phyloP scores from a whole-genome alignment of 2,329 filamentous ascomycete species.

The Aspergillus sp. region DNA sequence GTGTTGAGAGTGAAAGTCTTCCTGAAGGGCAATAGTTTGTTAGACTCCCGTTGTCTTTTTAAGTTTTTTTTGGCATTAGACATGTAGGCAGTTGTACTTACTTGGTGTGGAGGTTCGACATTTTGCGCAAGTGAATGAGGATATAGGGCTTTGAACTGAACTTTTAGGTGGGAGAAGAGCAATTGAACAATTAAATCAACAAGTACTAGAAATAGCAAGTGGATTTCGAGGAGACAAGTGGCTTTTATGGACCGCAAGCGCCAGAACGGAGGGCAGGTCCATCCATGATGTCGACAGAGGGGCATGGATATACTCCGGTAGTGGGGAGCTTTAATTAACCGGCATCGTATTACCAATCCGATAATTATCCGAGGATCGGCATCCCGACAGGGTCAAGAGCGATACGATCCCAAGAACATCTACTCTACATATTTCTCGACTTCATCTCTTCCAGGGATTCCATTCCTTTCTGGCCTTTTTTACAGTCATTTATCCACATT shows the following conservation, averaged over 20 bases:
- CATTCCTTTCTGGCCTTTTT: neutral
- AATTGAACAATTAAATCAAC: neutral
- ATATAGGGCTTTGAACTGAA: neutral
- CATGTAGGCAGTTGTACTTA: slow-evolving; percentile 8
- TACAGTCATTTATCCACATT: neutral
- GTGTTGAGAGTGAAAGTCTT: slow-evolving; percentile 43
- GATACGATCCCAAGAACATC: neutral
- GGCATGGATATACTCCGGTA: slow-evolving; percentile 2
- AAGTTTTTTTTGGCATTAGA: too few relatives aligned
- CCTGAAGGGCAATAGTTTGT: slow-evolving; percentile 9
- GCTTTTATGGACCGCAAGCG: neutral
- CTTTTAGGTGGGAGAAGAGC: slow-evolving; percentile 1
- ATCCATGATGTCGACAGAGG: slow-evolving; percentile 17
- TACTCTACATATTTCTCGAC: neutral
- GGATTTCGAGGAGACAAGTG: neutral
- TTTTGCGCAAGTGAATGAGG: slow-evolving; percentile 11
- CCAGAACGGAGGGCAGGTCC: slow-evolving; percentile 13
- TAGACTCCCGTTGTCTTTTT: neutral
- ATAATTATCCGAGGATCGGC: neutral
- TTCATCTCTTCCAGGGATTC: neutral
- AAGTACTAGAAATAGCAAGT: too few relatives aligned
- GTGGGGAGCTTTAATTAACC: slow-evolving; percentile 2
- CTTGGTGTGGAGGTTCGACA: slow-evolving; percentile 24
- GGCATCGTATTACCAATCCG: neutral
- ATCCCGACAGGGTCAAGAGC: neutral